Evolutionary conservation across 106 monocot genomes (phyloP).

Genomic region (Allium cepa): DNA sequence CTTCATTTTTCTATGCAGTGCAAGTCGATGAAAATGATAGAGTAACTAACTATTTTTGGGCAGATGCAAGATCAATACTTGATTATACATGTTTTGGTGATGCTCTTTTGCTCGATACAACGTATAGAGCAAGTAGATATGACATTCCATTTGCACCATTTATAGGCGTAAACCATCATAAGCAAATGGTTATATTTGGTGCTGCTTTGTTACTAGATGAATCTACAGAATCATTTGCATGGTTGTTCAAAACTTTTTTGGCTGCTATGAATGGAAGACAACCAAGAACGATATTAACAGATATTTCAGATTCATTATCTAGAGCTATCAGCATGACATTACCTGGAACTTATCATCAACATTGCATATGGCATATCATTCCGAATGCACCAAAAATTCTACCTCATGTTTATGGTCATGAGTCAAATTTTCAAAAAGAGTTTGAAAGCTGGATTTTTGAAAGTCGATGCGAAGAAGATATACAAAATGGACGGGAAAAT

Average conservation of each 20-base stretch:
- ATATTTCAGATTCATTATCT: conserved; percentile 20
- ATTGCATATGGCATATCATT: conserved; percentile 46
- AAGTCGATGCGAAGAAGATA: conserved; percentile 28
- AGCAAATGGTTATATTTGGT: conserved; percentile 40
- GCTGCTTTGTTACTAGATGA: conserved; percentile 59
- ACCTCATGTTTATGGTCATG: conserved; percentile 15
- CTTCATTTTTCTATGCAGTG: conserved; percentile 57
- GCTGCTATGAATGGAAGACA: conserved; percentile 52
- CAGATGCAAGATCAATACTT: conserved; percentile 43
- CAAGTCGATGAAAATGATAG: conserved; percentile 54
- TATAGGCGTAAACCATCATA: conserved; percentile 57
- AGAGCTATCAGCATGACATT: conserved; percentile 26
- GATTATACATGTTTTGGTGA: conserved; percentile 64
- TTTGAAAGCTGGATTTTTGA: conserved; percentile 39
- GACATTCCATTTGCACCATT: conserved; percentile 60
- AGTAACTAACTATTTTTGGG: conserved; percentile 66
- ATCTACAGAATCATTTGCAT: conserved; percentile 31
- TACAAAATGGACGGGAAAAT: conserved; percentile 32
- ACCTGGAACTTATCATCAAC: conserved; percentile 23
- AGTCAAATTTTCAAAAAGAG: conserved; percentile 28
- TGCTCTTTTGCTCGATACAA: conserved; percentile 53
- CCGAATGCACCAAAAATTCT: conserved; percentile 23
- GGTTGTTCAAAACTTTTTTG: conserved; percentile 45
- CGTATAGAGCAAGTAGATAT: conserved; percentile 21
- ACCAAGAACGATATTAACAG: conserved; percentile 42